Evolutionary conservation across 352 stramenopile species (phyloP).

Genomic region (Phytophthora cactorum): DNA sequence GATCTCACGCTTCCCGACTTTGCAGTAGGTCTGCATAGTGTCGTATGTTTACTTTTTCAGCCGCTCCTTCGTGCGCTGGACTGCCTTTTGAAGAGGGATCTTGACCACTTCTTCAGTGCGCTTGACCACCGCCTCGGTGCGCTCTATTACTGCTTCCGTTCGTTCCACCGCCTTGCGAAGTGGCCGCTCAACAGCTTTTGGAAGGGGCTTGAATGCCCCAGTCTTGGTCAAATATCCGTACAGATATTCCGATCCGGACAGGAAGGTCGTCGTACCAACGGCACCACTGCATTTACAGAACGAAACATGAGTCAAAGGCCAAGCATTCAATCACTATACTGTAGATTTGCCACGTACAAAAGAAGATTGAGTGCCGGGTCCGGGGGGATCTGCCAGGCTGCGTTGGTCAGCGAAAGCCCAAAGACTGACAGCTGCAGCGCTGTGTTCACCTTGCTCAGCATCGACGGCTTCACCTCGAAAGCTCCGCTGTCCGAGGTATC

Average conservation of each 20-base stretch:
- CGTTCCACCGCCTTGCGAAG: conserved; percentile 38
- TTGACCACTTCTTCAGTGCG: conserved; percentile 37
- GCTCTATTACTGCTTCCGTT: conserved; percentile 37
- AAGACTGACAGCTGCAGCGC: conserved; percentile 80
- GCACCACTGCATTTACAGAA: conserved; percentile 45
- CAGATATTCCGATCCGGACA: conserved; percentile 80
- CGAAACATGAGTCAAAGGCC: not conserved
- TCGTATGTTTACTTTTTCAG: conserved; percentile 32
- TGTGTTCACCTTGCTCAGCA: conserved; percentile 85
- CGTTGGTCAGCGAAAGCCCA: conserved; percentile 75
- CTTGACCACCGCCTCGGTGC: conserved; percentile 36
- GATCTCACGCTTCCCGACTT: not conserved
- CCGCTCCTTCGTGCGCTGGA: conserved; percentile 35
- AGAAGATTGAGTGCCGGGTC: conserved; percentile 60
- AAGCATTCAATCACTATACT: conserved; percentile 6
- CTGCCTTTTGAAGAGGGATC: conserved; percentile 25
- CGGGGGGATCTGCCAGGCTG: conserved; percentile 68
- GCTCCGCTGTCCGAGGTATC: conserved; percentile 73
- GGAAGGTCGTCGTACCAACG: conserved; percentile 75
- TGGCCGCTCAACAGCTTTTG: conserved; percentile 36
- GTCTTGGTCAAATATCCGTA: conserved; percentile 80
- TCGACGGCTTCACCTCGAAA: conserved; percentile 75
- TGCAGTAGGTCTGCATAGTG: not conserved
- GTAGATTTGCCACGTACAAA: conserved; percentile 55
- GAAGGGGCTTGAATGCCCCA: conserved; percentile 65